Base-by-base conservation (phyloP, 2,329 filamentous ascomycete species). In the Coniochaeta sp. region DNA sequence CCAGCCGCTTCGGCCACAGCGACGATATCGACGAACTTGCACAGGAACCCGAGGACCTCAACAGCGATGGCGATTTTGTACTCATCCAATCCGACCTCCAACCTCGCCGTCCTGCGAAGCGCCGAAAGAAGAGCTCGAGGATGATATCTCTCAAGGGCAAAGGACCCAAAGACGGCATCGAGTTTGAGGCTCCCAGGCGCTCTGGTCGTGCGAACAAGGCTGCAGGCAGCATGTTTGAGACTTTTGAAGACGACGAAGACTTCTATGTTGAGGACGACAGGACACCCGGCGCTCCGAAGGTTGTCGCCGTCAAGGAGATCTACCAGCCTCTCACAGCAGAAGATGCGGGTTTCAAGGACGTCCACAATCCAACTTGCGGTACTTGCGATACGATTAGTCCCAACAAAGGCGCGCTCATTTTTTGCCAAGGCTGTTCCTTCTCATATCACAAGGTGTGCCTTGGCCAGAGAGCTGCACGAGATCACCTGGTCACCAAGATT, bases 401-500 rank as follows among this genome's bases (percentile, higher is more conserved):
- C 1, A 77, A 74, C 52, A 86, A 84, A 62, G 90, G 89, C 1
- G 74, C 80, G 33, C 73, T 99, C 22, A 78, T 99, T 30, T 85
- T 86, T 62, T 99, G 94, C 60, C 95, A 99, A 69, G 94, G 94
- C 27, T 99, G 94, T 65, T 90, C 86, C 2, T 75, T 85, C 47
- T 78, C 87, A 0, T 96, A 90, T 59, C 94, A 99, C 68, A 89
- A 88, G 65, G 71, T 71, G 35, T 99, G 94, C 63, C 75, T 99
- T 26, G 91, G 92, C 1, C 74, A 77, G 48, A 82, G 94, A 48
- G 80, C 78, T 49, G 73, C 67, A 12, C 80, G 94, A 54, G 90
- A 96, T n/a, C 94, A 97, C 65, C 72, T 94, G 31, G 89, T 89
- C 9, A 97, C 91, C 22, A 99, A 97, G 65, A 69, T 96, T 50